These are phyloP conservation scores for Wickerhamiella hasegawae DNA, from an alignment of 805 yeast species.

Conservation along the genomic window DNA sequence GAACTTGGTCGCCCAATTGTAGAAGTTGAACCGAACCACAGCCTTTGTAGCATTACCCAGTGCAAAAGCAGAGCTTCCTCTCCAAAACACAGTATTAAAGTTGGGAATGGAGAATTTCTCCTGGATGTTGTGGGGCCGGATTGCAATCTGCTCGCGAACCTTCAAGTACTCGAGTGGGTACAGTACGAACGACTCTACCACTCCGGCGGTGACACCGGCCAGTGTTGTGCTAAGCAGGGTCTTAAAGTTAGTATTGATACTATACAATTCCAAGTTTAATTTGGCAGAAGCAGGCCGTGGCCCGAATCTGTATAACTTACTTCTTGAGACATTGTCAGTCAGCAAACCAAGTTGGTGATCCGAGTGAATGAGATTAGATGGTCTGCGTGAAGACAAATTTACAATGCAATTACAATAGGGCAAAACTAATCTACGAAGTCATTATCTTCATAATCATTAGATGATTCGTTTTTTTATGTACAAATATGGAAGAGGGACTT, in stretches of 20 bases:
- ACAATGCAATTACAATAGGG: too few species aligned
- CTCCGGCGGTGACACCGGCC: conserved; percentile 25
- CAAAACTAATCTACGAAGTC: too few species aligned
- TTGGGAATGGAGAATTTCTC: conserved; percentile 11
- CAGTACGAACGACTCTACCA: conserved; percentile 23
- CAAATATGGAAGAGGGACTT: too few species aligned
- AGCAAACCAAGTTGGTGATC: too few species aligned
- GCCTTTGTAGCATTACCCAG: conserved; percentile 63
- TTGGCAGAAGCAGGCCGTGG: too few species aligned
- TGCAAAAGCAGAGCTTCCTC: conserved; percentile 64
- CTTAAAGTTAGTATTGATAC: not conserved
- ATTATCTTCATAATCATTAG: too few species aligned
- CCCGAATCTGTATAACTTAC: too few species aligned
- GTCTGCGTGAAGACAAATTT: too few species aligned
- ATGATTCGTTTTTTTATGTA: too few species aligned
- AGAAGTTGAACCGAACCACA: conserved; percentile 53
- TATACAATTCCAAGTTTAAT: not conserved
- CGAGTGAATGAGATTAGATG: too few species aligned
- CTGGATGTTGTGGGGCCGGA: conserved; percentile 8
- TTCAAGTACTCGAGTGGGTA: conserved; percentile 28
- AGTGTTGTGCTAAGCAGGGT: conserved; percentile 20
- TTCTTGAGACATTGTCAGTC: too few species aligned
- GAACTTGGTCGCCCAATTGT: conserved; percentile 57
- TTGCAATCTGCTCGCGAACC: conserved; percentile 22
- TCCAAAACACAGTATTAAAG: conserved; percentile 19